Base-by-base conservation (phyloP, 495 filamentous ascomycete species). In the Podospora pseudopauciseta region DNA sequence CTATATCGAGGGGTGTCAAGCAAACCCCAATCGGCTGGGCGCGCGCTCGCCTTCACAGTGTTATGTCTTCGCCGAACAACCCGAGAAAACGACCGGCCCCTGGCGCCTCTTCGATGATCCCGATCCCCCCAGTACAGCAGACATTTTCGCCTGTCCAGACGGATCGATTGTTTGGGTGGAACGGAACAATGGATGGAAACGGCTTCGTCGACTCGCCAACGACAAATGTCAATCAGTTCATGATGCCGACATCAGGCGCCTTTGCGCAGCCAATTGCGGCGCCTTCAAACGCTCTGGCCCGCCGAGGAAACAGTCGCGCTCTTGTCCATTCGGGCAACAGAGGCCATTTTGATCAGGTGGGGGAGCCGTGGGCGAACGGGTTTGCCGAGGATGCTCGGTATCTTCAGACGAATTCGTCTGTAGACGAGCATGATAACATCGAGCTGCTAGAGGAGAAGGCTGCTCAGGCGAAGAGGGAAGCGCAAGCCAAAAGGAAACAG, bases 401-500 rank as follows among this genome's bases (percentile, higher is more conserved):
- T 57, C 71, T 83, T 18, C 73, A 78, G 57, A 67, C 67, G 70
- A 81, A 71, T 70, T 77, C 70, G 68, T 75, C 54, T 65, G 78
- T 79, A 73, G 86, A 78, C 76, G 87, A 81, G 78, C 85, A 82
- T 80, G 91, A 94, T 70, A 90, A 87, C 69, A 81, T 93, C 66
- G 91, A 92, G 63, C 83, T 91, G 34, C 84, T 97, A 9, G 91
- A 94, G 73, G 85, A 89, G 74, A 89, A 85, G 75, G 93, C 92
- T 13, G 74, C 86, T 68, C 77, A 86, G 60, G 93, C 93, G 18
- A 96, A 94, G 81, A 85, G 87, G 74, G 93, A 97, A 27, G 89
- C 92, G 3, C 89, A 91, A 79, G 82, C 89, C 2, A 96, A 97
- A 75, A 81, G 92, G 68, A 97, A 97, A 79, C 91, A 93, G 74